phyloP scores from a whole-genome alignment of 2,329 filamentous ascomycete genomes.

The Coniochaeta pulveracea region DNA sequence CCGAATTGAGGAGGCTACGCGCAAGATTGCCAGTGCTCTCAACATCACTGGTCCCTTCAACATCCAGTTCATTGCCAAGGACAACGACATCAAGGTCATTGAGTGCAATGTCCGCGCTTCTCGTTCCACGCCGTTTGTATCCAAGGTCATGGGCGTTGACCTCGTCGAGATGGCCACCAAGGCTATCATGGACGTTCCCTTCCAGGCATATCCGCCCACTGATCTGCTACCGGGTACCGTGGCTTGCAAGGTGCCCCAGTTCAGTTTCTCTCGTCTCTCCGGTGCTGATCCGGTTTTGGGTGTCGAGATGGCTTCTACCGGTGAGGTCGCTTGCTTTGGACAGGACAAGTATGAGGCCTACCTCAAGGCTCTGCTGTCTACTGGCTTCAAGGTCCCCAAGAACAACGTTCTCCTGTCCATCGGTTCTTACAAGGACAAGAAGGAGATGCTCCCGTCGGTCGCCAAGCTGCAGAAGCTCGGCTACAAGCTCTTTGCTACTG shows the following conservation, averaged over 20 bases:
- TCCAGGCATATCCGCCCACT: conserved; percentile 70
- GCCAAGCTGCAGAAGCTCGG: conserved; percentile 81
- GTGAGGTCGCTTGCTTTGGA: conserved; percentile 95
- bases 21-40: conserved; percentile 86
- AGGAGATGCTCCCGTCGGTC: conserved; percentile 91
- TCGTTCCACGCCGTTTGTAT: conserved; percentile 94
- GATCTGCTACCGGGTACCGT: conserved; percentile 73
- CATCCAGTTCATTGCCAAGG: conserved; percentile 98
- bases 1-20: conserved; percentile 87
- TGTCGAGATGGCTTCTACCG: conserved; percentile 98
- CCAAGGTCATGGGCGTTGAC: conserved; percentile 96
- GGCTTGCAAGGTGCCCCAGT: conserved; percentile 95
- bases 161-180: conserved; percentile 98
- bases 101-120: conserved; percentile 97
- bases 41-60: conserved; percentile 97
- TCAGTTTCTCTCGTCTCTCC: conserved; percentile 94
- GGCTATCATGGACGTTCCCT: conserved; percentile 79
- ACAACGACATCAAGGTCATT: conserved; percentile 99
- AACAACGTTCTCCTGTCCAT: conserved; percentile 93
- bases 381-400: conserved; percentile 91
- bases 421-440: conserved; percentile 95
- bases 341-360: conserved; percentile 96
- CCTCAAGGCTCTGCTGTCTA: conserved; percentile 89
- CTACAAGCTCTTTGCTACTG: conserved; percentile 91
- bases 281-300: conserved; percentile 93